These are phyloP conservation scores for Trypanosoma congolense DNA, from an alignment of 208 protist genomes.

Conservation along the genomic window DNA sequence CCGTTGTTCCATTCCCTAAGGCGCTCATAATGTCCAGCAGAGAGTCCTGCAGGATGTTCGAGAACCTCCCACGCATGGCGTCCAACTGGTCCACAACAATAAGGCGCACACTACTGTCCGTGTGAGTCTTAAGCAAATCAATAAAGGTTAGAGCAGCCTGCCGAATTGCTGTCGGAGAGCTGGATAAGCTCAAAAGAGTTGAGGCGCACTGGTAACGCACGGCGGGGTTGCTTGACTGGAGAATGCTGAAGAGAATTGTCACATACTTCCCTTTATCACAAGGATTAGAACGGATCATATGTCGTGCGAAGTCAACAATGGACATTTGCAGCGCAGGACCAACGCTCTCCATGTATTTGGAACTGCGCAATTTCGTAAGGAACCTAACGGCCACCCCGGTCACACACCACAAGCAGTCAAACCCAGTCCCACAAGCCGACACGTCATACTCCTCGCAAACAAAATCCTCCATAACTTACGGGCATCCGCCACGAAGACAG, in stretches of 20 bases:
- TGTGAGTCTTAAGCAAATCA: constrained; percentile 90
- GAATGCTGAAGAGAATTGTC: constrained; percentile 91
- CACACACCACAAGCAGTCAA: constrained; percentile 95
- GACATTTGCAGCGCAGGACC: constrained; percentile 92
- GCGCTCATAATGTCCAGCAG: constrained; percentile 95
- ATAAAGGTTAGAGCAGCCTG: constrained; percentile 91
- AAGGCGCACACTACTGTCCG: constrained; percentile 98
- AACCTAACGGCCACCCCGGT: constrained; percentile 93
- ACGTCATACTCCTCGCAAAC: constrained; percentile 88
- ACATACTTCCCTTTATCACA: constrained; percentile 93
- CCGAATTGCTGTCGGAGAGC: constrained; percentile 93
- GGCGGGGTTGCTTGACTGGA: constrained; percentile 89
- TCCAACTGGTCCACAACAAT: constrained; percentile 96
- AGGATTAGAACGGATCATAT: constrained; percentile 81
- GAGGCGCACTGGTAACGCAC: constrained; percentile 95
- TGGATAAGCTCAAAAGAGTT: constrained; percentile 93
- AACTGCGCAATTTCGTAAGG: constrained; percentile 85
- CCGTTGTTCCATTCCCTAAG: constrained; percentile 85
- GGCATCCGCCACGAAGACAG: constrained; percentile 95
- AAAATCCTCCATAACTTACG: constrained; percentile 94
- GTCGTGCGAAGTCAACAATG: constrained; percentile 77
- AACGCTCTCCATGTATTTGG: constrained; percentile 55
- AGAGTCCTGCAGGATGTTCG: constrained; percentile 89
- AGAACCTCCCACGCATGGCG: constrained; percentile 79
- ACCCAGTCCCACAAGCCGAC: constrained; percentile 94